phyloP scores from a whole-genome alignment of 1,284 basidiomycete species.

The Xanthoconium separans region DNA sequence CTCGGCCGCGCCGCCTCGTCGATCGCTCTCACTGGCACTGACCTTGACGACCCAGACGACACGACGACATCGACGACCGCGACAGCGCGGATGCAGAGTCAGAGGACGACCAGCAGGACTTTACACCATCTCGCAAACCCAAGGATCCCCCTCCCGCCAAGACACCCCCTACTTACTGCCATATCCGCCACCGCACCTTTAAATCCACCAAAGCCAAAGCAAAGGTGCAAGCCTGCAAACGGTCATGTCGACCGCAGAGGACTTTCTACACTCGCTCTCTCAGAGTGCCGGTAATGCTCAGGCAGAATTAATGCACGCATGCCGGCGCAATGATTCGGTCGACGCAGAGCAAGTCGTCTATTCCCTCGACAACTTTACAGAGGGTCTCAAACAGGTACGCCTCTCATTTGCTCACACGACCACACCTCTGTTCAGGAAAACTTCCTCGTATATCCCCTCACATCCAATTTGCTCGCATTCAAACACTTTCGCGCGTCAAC shows the following conservation, averaged over 20 bases:
- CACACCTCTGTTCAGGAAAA: constrained; percentile 52
- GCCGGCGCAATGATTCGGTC: too few relatives aligned
- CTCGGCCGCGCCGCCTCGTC: constrained; percentile 40
- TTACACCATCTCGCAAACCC: too few relatives aligned
- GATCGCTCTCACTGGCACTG: constrained; percentile 52
- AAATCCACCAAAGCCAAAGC: too few relatives aligned
- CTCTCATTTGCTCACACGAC: background rate
- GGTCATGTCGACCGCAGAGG: too few relatives aligned
- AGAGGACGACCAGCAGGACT: constrained; percentile 40
- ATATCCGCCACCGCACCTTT: too few relatives aligned
- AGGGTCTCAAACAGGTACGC: constrained; percentile 70
- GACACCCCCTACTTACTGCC: too few relatives aligned
- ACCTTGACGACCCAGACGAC: constrained; percentile 24
- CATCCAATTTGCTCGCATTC: constrained; percentile 80
- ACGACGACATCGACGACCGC: too few relatives aligned
- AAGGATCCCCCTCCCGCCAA: constrained; percentile 49
- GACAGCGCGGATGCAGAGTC: constrained; percentile 43
- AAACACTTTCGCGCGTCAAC: constrained; percentile 91
- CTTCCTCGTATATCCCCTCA: constrained; percentile 90
- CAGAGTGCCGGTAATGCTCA: too few relatives aligned
- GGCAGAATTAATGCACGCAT: too few relatives aligned
- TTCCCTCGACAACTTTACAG: too few relatives aligned
- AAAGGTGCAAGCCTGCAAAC: too few relatives aligned
- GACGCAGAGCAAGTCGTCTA: constrained; percentile 81
- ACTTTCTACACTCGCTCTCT: too few relatives aligned